These are phyloP conservation scores for Schizothecium vesticola DNA, from an alignment of 495 filamentous ascomycete genomes.

Conservation along the genomic window DNA sequence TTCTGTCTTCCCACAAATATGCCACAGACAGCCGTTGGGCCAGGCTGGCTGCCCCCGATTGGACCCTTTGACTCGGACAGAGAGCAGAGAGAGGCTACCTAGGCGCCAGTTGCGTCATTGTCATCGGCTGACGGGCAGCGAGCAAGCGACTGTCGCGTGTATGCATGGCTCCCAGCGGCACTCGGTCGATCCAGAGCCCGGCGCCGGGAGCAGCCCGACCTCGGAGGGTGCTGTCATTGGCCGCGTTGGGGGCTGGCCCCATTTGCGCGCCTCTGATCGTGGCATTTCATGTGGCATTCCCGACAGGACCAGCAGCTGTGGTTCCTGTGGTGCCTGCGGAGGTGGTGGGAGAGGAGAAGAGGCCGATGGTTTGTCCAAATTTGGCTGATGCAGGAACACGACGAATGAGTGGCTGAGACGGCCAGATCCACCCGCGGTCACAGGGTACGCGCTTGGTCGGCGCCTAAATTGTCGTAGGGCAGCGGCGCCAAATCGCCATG, in stretches of 20 bases:
- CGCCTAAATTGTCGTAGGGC: slow-evolving; percentile 21
- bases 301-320: neutral
- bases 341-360: neutral
- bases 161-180: neutral
- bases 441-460: slow-evolving; percentile 25
- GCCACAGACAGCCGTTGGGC: neutral
- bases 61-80: neutral
- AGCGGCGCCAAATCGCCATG: slow-evolving; percentile 6
- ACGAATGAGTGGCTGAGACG: slow-evolving; percentile 19
- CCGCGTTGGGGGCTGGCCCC: neutral
- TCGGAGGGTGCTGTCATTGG: neutral
- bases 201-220: neutral
- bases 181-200: neutral
- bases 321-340: neutral
- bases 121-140: neutral
- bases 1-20: neutral
- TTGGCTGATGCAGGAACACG: slow-evolving; percentile 16
- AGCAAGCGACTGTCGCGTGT: neutral
- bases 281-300: neutral
- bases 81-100: neutral
- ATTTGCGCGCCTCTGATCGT: neutral
- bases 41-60: neutral
- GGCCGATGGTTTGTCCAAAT: neutral
- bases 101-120: slow-evolving; percentile 4
- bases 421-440: neutral